Conservation (phyloP, 2,329 filamentous ascomycete species). For the Venturia effusa region DNA sequence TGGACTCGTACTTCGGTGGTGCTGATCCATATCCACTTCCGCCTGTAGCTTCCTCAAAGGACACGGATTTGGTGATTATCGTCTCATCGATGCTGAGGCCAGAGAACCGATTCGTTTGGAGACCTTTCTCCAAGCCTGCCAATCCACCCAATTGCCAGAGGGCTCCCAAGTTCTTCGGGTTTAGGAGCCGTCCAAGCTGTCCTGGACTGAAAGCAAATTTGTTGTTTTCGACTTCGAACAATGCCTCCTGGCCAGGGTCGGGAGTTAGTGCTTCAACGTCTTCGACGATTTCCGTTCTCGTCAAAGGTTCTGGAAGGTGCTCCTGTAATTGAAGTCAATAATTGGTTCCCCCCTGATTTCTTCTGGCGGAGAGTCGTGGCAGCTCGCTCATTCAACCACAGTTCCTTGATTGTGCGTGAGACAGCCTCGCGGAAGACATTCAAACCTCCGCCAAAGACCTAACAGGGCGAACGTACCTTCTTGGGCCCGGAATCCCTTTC, state of each 20-base stretch:
- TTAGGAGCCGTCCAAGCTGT: constrained; percentile 43
- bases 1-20: not conserved
- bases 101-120: constrained; percentile 37
- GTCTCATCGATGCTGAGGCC: constrained; percentile 42
- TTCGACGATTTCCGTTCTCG: not conserved
- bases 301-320: not conserved
- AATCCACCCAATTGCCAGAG: constrained; percentile 44
- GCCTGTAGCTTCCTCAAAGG: not conserved
- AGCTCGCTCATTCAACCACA: not conserved
- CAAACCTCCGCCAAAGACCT: not conserved
- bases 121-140: constrained; percentile 39
- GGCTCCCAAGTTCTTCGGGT: constrained; percentile 38
- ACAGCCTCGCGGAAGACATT: not conserved
- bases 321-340: not conserved
- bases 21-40: not conserved
- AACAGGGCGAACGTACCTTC: not conserved
- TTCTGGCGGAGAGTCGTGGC: not conserved
- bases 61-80: not conserved
- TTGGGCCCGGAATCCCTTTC: not conserved
- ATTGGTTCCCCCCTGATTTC: not conserved
- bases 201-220: constrained; percentile 44
- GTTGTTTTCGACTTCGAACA: constrained; percentile 27
- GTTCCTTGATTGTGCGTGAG: not conserved
- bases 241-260: constrained; percentile 21
- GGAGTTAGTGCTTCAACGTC: constrained; percentile 19